Evolutionary conservation across 2,329 filamentous ascomycete genomes (phyloP), one percentile per base, ranked within the genome.

Genomic region (Celoporthe dispersa): DNA sequence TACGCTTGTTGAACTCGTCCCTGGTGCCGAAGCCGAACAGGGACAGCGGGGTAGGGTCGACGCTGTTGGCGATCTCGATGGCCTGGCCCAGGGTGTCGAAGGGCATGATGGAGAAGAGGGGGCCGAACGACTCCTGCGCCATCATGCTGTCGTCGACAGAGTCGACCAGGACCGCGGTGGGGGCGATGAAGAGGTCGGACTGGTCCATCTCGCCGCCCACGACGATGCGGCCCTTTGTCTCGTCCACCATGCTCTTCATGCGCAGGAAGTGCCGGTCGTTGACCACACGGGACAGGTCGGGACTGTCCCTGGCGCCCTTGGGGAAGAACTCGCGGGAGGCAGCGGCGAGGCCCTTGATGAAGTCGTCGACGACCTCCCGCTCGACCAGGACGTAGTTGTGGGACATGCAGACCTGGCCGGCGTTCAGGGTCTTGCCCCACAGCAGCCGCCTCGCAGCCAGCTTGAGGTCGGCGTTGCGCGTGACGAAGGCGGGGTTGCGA

Each of bases 311-410:
- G 62, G 91, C 88, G 31, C 96, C 96, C 12, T 92, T 83, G 60
- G 96, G 96, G 81, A 94, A 97, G 83, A 97, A 97, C 69, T 92
- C 88, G 66, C 89, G 86, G 76, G 92, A 86, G 9, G 90, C 88
- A 60, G 85, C 86, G 78, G 92, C 91, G 76, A 98, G 86, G 77
- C 92, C 88, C 67, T 88, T 85, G 73, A 98, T 83, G 75, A 98
- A 93, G 37, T 86, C 83, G 19, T 90, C 85, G 37, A 95, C 82
- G 5, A 95, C 85, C 61, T 90, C 87, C 74, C 89, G 89, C 78
- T 98, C 93, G 37, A 97, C 88, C 66, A 98, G 86, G 66, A 93
- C 90, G 81, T 97, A 98, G 84, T 98, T 98, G 77, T 98, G 94
- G 35, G 91, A 93, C 73, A 98, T 88, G 80, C 96, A 99, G 73